Base-by-base conservation (phyloP, 2,329 filamentous ascomycete genomes). In the Paecilomyces niveus region DNA sequence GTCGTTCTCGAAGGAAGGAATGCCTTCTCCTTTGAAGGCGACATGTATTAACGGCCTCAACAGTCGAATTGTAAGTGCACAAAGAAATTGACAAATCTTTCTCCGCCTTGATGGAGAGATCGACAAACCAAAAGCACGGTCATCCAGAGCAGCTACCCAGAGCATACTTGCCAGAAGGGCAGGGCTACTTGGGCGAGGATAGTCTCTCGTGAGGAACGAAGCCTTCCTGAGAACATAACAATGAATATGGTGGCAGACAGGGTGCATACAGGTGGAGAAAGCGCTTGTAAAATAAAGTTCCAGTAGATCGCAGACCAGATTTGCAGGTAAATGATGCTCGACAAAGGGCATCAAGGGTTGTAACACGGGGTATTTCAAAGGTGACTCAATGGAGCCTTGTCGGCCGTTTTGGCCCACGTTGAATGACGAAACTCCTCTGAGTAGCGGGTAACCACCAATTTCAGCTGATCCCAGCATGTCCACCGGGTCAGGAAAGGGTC, bases 241-340 rank as follows among this genome's bases (percentile, higher is more conserved):
- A 32, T 96, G 83, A 18, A 96, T 87, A 70, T 96, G 96, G 0
- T 92, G 92, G 24, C 91, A 96, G 73, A 90, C 87, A 6, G 92
- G 92, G 68, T 95, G 91, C 76, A 94, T 87, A 73, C 92, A 89
- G 3, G 89, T 86, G 1, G 90, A 89, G 1, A 90, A 93, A 1
- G 90, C 92, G 71, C 90, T 96, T 53, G 90, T 86, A 72, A 96
- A 96, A 74, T 96, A 97, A 53, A 94, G 80, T 70, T 97, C 92
- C 61, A 97, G 81, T 54, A 97, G 81, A 71, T 96, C 92, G 76
- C 91, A 96, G 10, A 92, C 92, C 55, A 96, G 79, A 3, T 86
- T 83, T 39, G 89, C 79, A 1, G 92, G 90, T 54, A 96, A 86
- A 61, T 96, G 89, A 61, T 85, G 86, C 21, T 84, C 84, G 54